Base-by-base conservation (phyloP, 306 rosid species). In the Trichosanthes cucumerina region DNA sequence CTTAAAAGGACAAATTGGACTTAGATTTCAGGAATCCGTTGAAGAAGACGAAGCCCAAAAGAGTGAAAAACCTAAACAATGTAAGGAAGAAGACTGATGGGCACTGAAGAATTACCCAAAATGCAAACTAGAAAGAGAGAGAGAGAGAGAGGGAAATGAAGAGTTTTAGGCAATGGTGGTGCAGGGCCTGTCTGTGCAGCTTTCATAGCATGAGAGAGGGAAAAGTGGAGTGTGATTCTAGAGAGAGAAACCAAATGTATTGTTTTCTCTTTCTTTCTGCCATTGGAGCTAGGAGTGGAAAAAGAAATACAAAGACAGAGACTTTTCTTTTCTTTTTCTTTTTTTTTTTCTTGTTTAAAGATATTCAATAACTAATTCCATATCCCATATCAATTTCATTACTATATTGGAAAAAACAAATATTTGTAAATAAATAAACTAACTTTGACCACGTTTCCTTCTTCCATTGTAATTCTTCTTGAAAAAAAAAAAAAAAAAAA, bases 201-300 rank as follows among this genome's bases (percentile, higher is more conserved):
- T 62, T 50, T 31, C 59, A 75, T 52, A 70, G 76, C 54, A 41
- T 70, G 19, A 70, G 76, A 38, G 74, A 39, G 74, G 38, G 46
- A 34, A 18, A 18, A 28, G 21, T 18, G 5, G 23, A n/a, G n/a
- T 44, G 77, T 72, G 77, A 6, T 71, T 44, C 18, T 41, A 26
- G 24, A 34, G 43, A 64, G 74, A 68, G 74, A 66, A 39, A 66
- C 52, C 47, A 65, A 34, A 65, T 65, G 47, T 19, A 38, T 36
- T 65, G 47, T 65, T 36, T 65, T 57, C 38, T 26, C 50, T 59
- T 11, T 43, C 36, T 59, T 59, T 68, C 75, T 41, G 52, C 75
- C 75, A 68, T 68, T 68, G 28, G 52, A 68, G 50, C 46, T 16
- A 64, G 71, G 44, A n/a, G 52, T 68, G 50, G 75, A 68, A 68